These are phyloP conservation scores for Sonneratia caseolaris DNA, from an alignment of 345 rosid species.

Conservation along the genomic window DNA sequence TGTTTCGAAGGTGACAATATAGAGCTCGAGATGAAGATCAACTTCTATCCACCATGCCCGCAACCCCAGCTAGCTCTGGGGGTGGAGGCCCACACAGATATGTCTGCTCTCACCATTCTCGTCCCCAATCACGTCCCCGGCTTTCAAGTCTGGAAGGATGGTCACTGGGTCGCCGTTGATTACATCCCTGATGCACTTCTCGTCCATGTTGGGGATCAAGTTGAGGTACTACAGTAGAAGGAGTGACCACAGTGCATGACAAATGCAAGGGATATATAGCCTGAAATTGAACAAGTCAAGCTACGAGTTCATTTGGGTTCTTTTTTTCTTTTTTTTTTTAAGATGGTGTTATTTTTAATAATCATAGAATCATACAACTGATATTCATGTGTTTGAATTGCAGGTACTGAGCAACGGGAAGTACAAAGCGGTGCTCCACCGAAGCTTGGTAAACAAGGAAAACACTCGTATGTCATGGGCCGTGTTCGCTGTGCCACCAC, in stretches of 20 bases:
- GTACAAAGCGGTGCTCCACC: slow-evolving; percentile 41
- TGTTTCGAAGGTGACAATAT: slow-evolving; percentile 29
- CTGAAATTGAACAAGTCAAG: neutral
- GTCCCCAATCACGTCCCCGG: slow-evolving; percentile 44
- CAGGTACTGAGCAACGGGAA: slow-evolving; percentile 55
- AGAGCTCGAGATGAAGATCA: slow-evolving; percentile 45
- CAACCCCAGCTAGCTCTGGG: slow-evolving; percentile 48
- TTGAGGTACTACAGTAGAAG: slow-evolving; percentile 24
- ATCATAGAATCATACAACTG: neutral
- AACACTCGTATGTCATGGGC: slow-evolving; percentile 45
- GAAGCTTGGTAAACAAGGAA: slow-evolving; percentile 39
- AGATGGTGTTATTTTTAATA: too few species aligned
- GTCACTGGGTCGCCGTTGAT: slow-evolving; percentile 38
- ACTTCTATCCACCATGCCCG: slow-evolving; percentile 56
- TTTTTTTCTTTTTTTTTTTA: too few species aligned
- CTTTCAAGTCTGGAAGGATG: slow-evolving; percentile 43
- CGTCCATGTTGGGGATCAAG: slow-evolving; percentile 40
- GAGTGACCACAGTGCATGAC: too few species aligned
- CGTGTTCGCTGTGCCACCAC: slow-evolving; percentile 32
- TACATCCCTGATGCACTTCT: slow-evolving; percentile 30
- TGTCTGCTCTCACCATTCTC: slow-evolving; percentile 45
- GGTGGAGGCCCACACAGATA: slow-evolving; percentile 51
- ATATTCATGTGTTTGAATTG: neutral
- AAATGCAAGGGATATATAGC: neutral
- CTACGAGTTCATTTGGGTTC: neutral